A percentile compares a stretch with the other conserved stretches of the same genome.
Evolutionary conservation across 805 yeast genomes (phyloP).

Genomic region (Kodamaea hsintzibuensis): DNA sequence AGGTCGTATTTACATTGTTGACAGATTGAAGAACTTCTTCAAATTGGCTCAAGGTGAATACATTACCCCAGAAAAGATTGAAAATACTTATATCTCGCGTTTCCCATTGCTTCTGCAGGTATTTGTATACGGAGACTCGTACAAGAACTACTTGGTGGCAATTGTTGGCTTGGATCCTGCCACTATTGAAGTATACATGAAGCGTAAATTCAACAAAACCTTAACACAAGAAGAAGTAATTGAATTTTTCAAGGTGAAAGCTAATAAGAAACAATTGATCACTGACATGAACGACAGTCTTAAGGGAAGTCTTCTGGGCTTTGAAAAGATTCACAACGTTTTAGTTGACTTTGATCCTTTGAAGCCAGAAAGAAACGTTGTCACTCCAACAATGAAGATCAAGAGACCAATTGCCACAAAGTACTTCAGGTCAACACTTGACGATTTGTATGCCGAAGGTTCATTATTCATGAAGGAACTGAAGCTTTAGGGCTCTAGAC

Average conservation of each 20-base stretch:
- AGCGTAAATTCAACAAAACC: slow-evolving; percentile 11
- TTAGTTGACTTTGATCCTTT: slow-evolving; percentile 31
- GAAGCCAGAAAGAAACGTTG: slow-evolving; percentile 56
- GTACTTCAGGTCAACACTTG: slow-evolving; percentile 27
- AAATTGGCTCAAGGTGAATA: slow-evolving; percentile 57
- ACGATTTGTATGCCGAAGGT: slow-evolving; percentile 38
- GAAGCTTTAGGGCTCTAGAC: slow-evolving; percentile 14
- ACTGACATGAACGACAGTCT: slow-evolving; percentile 23
- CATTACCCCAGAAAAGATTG: slow-evolving; percentile 75
- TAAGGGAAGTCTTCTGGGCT: slow-evolving; percentile 24
- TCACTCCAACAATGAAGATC: slow-evolving; percentile 66
- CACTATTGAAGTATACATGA: slow-evolving; percentile 10
- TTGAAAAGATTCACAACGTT: slow-evolving; percentile 37
- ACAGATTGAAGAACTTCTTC: slow-evolving; percentile 78
- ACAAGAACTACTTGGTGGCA: slow-evolving; percentile 57
- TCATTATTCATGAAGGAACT: slow-evolving; percentile 16
- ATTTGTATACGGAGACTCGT: slow-evolving; percentile 65
- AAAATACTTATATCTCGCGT: slow-evolving; percentile 57
- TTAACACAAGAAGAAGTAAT: slow-evolving; percentile 14
- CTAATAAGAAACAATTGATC: slow-evolving; percentile 22
- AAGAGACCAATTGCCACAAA: slow-evolving; percentile 42
- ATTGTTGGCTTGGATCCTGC: slow-evolving; percentile 60
- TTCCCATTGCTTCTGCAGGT: slow-evolving; percentile 53
- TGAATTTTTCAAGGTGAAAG: slow-evolving; percentile 16
- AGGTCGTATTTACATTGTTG: slow-evolving; percentile 64